Conservation (phyloP, 257 asterid species). For the Nicotiana paniculata region DNA sequence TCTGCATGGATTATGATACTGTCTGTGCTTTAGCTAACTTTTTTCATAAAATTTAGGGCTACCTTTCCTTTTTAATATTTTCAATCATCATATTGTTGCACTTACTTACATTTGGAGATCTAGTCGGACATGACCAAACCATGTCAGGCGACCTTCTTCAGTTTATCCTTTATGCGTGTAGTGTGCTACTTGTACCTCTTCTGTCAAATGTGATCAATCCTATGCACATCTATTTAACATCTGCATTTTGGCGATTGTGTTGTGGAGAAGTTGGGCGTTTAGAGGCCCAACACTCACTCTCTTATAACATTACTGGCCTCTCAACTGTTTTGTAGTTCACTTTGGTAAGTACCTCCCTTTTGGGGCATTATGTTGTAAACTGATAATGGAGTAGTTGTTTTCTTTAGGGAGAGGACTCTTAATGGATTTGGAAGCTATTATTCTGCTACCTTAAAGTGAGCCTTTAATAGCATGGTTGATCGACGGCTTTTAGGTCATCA, state of each 20-base stretch:
- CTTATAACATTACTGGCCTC: not conserved
- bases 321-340: constrained; percentile 1
- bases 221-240: not conserved
- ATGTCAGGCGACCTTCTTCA: not conserved
- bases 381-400: not conserved
- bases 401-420: constrained; percentile 3
- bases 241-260: not conserved
- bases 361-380: not conserved
- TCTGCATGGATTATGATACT: not conserved
- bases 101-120: not conserved
- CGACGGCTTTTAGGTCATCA: not conserved
- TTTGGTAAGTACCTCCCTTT: not conserved
- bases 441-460: not conserved
- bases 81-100: not conserved
- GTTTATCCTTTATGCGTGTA: not conserved
- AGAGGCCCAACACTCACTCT: not conserved
- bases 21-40: not conserved
- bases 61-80: too few species aligned
- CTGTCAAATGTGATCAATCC: not conserved
- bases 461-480: not conserved
- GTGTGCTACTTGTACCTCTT: not conserved
- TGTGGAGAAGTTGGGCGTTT: not conserved
- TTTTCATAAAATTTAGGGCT: not conserved
- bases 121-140: not conserved
- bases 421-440: constrained; percentile 7